These are phyloP conservation scores for Aspergillus melleus DNA, from an alignment of 2,329 filamentous ascomycete genomes.

Conservation along the genomic window DNA sequence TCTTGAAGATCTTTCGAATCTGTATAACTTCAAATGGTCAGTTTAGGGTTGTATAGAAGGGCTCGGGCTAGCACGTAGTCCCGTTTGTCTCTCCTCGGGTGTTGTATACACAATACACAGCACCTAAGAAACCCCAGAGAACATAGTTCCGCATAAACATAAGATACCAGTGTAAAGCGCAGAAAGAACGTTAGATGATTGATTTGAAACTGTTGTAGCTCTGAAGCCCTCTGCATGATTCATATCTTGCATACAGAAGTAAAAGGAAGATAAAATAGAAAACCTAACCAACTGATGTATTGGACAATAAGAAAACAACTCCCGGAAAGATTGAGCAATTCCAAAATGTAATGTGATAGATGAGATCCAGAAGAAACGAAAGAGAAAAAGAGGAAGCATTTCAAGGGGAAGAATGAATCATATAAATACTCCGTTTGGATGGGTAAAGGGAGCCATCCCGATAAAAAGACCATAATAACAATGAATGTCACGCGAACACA, in stretches of 20 bases:
- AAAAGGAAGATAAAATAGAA: neutral
- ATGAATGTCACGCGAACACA: neutral
- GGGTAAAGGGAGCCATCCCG: neutral
- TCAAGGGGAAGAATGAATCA: neutral
- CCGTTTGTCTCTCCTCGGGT: too few relatives aligned
- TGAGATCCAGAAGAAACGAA: neutral
- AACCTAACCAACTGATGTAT: neutral
- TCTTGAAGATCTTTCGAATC: too few relatives aligned
- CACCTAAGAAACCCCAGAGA: too few relatives aligned
- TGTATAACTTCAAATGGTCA: too few relatives aligned
- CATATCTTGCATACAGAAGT: neutral
- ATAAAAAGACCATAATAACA: constrained; percentile 11
- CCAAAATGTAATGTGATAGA: neutral
- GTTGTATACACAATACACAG: too few relatives aligned
- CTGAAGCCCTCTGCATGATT: neutral
- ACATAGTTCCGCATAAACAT: too few relatives aligned
- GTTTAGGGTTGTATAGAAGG: too few relatives aligned
- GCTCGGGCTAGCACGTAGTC: too few relatives aligned
- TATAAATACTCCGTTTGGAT: neutral
- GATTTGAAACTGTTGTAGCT: neutral
- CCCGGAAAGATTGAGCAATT: neutral
- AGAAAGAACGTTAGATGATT: too few relatives aligned
- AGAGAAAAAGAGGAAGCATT: neutral
- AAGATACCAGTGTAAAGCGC: too few relatives aligned
- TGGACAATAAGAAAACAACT: neutral